Conservation (phyloP, 805 yeast genomes). For the Nakazawaea pomicola region DNA sequence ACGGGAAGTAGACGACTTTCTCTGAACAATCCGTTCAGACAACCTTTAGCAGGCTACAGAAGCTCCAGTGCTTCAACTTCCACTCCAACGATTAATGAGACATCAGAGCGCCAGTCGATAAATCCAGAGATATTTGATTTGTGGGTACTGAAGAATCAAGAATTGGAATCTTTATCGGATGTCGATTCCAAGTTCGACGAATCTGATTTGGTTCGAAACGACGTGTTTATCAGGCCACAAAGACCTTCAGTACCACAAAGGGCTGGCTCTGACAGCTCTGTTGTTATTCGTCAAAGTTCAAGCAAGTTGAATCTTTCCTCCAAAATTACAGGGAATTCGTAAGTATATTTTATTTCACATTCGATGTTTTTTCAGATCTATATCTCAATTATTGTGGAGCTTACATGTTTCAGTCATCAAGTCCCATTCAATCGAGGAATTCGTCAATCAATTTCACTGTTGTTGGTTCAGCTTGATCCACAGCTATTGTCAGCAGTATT, state of each 20-base stretch:
- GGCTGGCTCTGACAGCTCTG: conserved; percentile 14
- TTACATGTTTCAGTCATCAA: too few species aligned
- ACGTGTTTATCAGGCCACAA: conserved; percentile 21
- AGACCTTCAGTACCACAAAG: conserved; percentile 18
- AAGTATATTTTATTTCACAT: conserved; percentile 4
- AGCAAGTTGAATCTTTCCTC: conserved; percentile 19
- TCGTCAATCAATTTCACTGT: too few species aligned
- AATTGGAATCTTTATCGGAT: conserved; percentile 28
- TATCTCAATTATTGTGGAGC: too few species aligned
- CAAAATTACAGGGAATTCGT: conserved; percentile 19
- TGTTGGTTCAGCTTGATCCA: too few species aligned
- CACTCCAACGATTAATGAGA: conserved; percentile 22
- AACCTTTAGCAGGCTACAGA: conserved; percentile 22
- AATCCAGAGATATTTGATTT: conserved; percentile 38
- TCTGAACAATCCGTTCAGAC: conserved; percentile 70
- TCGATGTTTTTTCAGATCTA: too few species aligned
- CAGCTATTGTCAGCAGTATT: too few species aligned
- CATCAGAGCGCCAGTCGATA: conserved; percentile 19
- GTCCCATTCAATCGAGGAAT: too few species aligned
- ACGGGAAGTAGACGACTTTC: conserved; percentile 40
- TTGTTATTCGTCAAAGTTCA: conserved; percentile 10
- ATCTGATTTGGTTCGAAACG: conserved; percentile 20
- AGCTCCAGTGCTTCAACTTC: conserved; percentile 11
- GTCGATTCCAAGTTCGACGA: conserved; percentile 32
- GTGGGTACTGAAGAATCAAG: conserved; percentile 51